A percentile compares a stretch with the other conserved stretches of the same genome.
Evolutionary conservation across 176 grass and related monocot genomes (phyloP).

Genomic region (Eragrostis curvula): DNA sequence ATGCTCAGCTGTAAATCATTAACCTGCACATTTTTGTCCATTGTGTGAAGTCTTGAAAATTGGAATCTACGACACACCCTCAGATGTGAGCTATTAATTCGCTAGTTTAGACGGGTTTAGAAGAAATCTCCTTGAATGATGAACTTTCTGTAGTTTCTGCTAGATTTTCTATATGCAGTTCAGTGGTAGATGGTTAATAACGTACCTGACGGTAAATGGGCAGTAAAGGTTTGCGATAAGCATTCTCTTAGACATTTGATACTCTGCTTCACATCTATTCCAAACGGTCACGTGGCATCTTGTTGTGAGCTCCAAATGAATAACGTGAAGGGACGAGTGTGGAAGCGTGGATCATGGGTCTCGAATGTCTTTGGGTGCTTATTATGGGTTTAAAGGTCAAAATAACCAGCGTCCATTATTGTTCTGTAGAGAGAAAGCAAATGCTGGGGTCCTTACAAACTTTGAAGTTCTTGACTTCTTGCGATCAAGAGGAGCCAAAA

Average conservation of each 20-base stretch:
- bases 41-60: neutral
- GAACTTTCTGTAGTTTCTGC: neutral
- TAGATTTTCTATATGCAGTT: neutral
- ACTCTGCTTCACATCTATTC: neutral
- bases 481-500: constrained; percentile 69
- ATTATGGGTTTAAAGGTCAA: neutral
- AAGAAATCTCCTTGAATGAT: neutral
- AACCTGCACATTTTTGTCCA: neutral
- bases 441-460: constrained; percentile 73
- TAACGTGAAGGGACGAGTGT: neutral
- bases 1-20: neutral
- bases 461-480: constrained; percentile 87
- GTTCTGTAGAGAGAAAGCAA: constrained; percentile 59
- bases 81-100: neutral
- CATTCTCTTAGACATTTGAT: too few relatives aligned
- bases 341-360: constrained; percentile 19
- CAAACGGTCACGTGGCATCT: neutral
- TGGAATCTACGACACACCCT: neutral
- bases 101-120: neutral
- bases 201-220: neutral
- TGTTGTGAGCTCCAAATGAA: neutral
- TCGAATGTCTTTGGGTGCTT: neutral
- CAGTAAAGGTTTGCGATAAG: neutral
- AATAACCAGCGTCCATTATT: neutral
- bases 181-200: too few relatives aligned